Evolutionary conservation across 352 stramenopile species (phyloP), one percentile per base, ranked within the genome.

Genomic region (Phytophthora europaea): DNA sequence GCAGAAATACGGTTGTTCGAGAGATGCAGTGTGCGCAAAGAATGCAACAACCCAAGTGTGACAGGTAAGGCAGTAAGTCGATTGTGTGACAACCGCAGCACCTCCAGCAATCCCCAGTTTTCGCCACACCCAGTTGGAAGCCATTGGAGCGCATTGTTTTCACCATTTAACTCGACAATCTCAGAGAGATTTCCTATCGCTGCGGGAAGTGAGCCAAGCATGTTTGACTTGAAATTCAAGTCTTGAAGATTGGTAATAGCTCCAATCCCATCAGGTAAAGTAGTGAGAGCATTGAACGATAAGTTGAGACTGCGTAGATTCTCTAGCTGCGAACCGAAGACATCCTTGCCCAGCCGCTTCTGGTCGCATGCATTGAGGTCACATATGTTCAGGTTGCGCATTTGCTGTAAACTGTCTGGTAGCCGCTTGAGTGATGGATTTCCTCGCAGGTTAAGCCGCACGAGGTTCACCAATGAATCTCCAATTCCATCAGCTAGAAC

Each of bases 351-450:
- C 18, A 93, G 47, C 3, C 85, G 74, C 28, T 89, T 90, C 20
- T 84, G 82, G 31, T 83, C 70, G 16, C 82, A 93, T 6, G 57
- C 74, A 2, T 77, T 78, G 4, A 91, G 65, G 61, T 90, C 79
- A 54, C 74, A 83, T 12, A 77, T 57, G 12, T 72, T 63, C 23
- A 93, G 73, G 18, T 40, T 72, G 0, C 62, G 60, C 4, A 93
- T 72, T 36, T 79, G 61, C n/a, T 86, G 78, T 16, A 91, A 67
- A 54, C 64, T 80, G 36, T 73, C 78, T 0, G 85, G 85, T 9
- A 93, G 59, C 15, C 71, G 63, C 52, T 81, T 84, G 5, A 91
- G 65, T 4, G 47, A 53, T 0, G 61, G 18, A 31, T 88, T 89
- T 4, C 82, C 85, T 47, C 78, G 77, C 9, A 93, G 8, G 20